phyloP scores from a whole-genome alignment of 371 early-diverging fungal genomes.

The Funneliformis caledonium region DNA sequence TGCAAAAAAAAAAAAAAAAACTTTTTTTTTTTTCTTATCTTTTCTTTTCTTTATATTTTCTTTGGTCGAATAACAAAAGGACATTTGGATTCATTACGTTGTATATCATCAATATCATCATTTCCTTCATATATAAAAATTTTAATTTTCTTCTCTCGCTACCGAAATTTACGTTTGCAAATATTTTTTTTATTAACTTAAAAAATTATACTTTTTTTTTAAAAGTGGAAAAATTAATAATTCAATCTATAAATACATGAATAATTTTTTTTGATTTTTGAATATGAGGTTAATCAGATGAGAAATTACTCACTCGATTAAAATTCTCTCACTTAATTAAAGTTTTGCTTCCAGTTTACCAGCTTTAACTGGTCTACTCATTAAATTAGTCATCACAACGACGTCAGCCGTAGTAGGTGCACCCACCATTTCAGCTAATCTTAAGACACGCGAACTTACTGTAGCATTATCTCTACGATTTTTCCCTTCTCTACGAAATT shows the following conservation, averaged over 20 bases:
- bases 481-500: constrained; percentile 85
- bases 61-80: background rate
- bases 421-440: constrained; percentile 54
- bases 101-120: too few species aligned
- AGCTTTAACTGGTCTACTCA: constrained; percentile 25
- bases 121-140: too few species aligned
- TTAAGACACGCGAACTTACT: constrained; percentile 56
- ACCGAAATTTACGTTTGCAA: too few species aligned
- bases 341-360: constrained; percentile 36
- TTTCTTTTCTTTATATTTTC: background rate
- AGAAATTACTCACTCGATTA: background rate
- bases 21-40: background rate
- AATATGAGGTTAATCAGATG: too few species aligned
- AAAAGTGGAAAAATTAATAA: too few species aligned
- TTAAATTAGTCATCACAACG: constrained; percentile 33
- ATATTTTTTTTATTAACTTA: too few species aligned
- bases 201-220: too few species aligned
- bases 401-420: constrained; percentile 33
- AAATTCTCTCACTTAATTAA: background rate
- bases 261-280: too few species aligned
- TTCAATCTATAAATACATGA: too few species aligned
- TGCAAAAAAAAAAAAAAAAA: background rate
- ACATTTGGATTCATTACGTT: background rate
- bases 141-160: too few species aligned
- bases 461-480: constrained; percentile 87